phyloP scores from a whole-genome alignment of 2,329 filamentous ascomycete genomes.

The Xylariales sp. region DNA sequence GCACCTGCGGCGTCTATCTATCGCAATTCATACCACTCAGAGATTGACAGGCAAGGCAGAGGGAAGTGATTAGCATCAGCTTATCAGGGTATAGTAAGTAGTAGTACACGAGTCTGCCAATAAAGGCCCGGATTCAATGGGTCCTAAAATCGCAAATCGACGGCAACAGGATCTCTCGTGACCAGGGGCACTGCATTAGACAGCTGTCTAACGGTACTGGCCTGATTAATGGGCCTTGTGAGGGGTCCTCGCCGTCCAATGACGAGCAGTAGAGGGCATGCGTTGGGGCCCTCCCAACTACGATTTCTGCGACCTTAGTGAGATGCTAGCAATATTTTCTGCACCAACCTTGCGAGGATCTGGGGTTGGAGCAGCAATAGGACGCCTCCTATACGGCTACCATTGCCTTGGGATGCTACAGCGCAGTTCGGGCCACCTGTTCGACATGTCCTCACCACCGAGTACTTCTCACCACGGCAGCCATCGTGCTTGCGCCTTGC shows the following conservation, averaged over 20 bases:
- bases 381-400: conserved; percentile 38
- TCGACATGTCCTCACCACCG: conserved; percentile 13
- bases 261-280: conserved; percentile 20
- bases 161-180: conserved; percentile 29
- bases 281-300: conserved; percentile 29
- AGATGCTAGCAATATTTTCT: conserved; percentile 35
- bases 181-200: conserved; percentile 33
- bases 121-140: conserved; percentile 21
- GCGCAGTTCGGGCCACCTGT: conserved; percentile 14
- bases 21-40: conserved; percentile 20
- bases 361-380: conserved; percentile 37
- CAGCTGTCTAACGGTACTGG: conserved; percentile 31
- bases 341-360: conserved; percentile 37
- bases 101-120: conserved; percentile 11
- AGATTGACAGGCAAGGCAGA: conserved; percentile 23
- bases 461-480: conserved; percentile 4
- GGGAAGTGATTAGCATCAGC: conserved; percentile 26
- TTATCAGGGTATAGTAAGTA: conserved; percentile 29
- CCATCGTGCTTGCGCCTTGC: conserved; percentile 16
- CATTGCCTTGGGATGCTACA: conserved; percentile 38
- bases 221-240: conserved; percentile 26
- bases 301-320: conserved; percentile 25
- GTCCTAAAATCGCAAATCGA: conserved; percentile 18
- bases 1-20: conserved; percentile 25
- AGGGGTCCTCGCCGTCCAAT: conserved; percentile 28